phyloP scores from a whole-genome alignment of 1,284 basidiomycete species.

The Cerioporus squamosus region DNA sequence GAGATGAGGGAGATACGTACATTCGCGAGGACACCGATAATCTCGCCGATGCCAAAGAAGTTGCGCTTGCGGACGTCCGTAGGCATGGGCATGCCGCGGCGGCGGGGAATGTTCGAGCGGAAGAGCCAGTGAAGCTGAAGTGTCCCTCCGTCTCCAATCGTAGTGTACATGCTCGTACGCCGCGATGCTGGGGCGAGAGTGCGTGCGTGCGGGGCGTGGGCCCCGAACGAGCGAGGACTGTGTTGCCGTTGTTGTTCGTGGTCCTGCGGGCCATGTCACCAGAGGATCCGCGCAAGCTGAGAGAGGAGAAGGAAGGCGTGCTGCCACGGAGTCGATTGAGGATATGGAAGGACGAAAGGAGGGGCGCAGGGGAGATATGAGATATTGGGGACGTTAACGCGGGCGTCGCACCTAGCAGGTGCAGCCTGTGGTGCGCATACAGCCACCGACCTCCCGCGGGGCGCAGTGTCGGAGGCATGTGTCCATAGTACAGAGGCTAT shows the following conservation, averaged over 20 bases:
- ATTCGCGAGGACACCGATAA: conserved; percentile 75
- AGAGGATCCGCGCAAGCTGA: conserved; percentile 9
- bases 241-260: conserved; percentile 20
- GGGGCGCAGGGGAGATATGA: conserved; percentile 22
- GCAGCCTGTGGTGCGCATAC: conserved; percentile 14
- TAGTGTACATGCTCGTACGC: conserved; percentile 30
- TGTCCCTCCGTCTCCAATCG: conserved; percentile 21
- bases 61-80: conserved; percentile 64
- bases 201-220: conserved; percentile 28
- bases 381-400: conserved; percentile 21
- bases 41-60: conserved; percentile 80
- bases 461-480: conserved; percentile 16
- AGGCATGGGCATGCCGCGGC: conserved; percentile 60
- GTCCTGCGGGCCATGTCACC: conserved; percentile 27
- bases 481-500: conserved; percentile 13
- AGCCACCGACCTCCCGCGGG: conserved; percentile 9
- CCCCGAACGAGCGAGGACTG: conserved; percentile 20
- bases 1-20: conserved; percentile 45
- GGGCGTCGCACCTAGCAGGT: conserved; percentile 15
- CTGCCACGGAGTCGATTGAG: conserved; percentile 14
- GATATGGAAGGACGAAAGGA: conserved; percentile 21
- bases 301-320: conserved; percentile 12
- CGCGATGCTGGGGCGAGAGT: conserved; percentile 28
- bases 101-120: conserved; percentile 69
- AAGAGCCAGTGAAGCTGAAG: conserved; percentile 67